phyloP scores from a whole-genome alignment of 2,329 filamentous ascomycete genomes.

The Colletotrichum filicis region DNA sequence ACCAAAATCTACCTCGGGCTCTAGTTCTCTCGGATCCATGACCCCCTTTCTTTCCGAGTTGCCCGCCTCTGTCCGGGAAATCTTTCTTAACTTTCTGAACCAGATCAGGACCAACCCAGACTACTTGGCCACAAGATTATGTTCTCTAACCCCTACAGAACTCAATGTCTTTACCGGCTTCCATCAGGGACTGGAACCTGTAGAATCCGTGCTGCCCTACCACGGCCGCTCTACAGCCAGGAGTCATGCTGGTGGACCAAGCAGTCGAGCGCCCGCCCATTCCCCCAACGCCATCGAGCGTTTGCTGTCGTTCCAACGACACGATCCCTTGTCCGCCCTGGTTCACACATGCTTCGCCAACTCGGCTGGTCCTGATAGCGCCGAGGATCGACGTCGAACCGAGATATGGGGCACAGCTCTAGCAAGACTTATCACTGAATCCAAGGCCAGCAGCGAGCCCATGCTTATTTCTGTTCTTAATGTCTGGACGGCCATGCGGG shows the following conservation, averaged over 20 bases:
- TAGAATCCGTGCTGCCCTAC: conserved; percentile 84
- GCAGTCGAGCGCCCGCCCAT: conserved; percentile 44
- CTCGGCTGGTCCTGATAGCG: conserved; percentile 82
- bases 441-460: conserved; percentile 80
- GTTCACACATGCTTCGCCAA: conserved; percentile 92
- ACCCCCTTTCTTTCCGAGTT: conserved; percentile 77
- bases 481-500: conserved; percentile 85
- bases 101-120: conserved; percentile 87
- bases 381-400: conserved; percentile 82
- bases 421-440: conserved; percentile 82
- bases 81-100: conserved; percentile 82
- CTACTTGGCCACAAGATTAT: conserved; percentile 86
- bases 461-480: conserved; percentile 88
- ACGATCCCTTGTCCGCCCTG: conserved; percentile 85
- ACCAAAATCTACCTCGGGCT: conserved; percentile 33
- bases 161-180: conserved; percentile 81
- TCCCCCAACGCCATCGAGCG: conserved; percentile 79
- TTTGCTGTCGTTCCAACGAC: conserved; percentile 87
- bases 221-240: conserved; percentile 64
- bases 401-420: conserved; percentile 91
- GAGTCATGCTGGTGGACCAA: conserved; percentile 50
- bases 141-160: conserved; percentile 79
- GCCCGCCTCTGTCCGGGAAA: conserved; percentile 77
- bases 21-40: conserved; percentile 55
- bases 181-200: conserved; percentile 81